Evolutionary conservation across 1,284 basidiomycete species (phyloP).

Genomic region (Ustilago trichophora): DNA sequence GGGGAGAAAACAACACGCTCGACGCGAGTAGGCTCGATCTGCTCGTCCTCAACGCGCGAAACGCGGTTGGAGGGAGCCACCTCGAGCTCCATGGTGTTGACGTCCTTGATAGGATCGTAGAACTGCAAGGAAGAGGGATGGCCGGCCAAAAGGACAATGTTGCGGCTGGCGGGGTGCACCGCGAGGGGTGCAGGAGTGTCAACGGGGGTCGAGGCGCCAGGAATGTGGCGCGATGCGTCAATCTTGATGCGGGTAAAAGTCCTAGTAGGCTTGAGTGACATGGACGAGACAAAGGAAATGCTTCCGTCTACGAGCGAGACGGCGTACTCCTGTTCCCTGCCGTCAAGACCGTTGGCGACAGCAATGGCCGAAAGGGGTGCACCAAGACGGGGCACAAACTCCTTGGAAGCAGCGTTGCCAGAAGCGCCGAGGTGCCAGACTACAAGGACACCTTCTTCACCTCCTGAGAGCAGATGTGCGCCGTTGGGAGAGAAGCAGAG

Average conservation of each 20-base stretch:
- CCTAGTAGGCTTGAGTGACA: constrained; percentile 76
- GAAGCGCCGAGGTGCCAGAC: constrained; percentile 78
- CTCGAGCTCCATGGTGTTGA: constrained; percentile 85
- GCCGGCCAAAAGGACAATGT: constrained; percentile 81
- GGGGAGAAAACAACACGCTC: constrained; percentile 76
- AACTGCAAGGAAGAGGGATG: constrained; percentile 94
- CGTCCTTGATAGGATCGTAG: constrained; percentile 79
- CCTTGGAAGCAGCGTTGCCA: constrained; percentile 46
- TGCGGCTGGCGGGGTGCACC: constrained; percentile 54
- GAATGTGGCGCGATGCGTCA: constrained; percentile 54
- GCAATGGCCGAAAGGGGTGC: constrained; percentile 75
- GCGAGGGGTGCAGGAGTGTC: constrained; percentile 51
- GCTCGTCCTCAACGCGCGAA: constrained; percentile 81
- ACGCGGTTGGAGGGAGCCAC: constrained; percentile 92
- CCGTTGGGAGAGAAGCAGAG: constrained; percentile 89
- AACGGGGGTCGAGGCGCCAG: constrained; percentile 9
- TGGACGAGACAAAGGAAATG: constrained; percentile 79
- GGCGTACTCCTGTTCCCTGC: constrained; percentile 82
- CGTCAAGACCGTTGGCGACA: constrained; percentile 72
- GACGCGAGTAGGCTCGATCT: constrained; percentile 80
- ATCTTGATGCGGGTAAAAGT: constrained; percentile 81
- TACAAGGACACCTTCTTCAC: constrained; percentile 93
- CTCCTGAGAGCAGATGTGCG: constrained; percentile 90
- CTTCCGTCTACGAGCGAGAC: constrained; percentile 84
- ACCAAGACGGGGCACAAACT: constrained; percentile 88